These are phyloP conservation scores for Buxus sempervirens DNA, from an alignment of 164 flowering plant species.

Conservation along the genomic window DNA sequence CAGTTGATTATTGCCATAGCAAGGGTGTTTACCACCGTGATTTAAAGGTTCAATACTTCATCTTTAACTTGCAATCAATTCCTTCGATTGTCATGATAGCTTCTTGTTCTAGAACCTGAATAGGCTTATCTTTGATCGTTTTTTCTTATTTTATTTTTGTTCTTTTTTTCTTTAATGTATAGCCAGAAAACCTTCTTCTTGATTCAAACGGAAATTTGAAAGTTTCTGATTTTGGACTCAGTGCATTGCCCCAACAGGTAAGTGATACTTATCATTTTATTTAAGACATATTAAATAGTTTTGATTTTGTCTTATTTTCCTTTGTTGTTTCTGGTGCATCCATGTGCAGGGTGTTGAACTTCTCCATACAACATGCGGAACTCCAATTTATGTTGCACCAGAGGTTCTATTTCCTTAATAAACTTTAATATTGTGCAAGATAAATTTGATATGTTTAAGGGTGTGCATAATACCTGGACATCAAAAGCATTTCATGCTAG, in stretches of 20 bases:
- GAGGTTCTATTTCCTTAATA: constrained; percentile 39
- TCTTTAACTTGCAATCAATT: not conserved
- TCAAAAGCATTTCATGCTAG: not conserved
- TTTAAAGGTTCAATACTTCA: constrained; percentile 41
- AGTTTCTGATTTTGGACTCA: constrained; percentile 80
- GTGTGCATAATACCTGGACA: not conserved
- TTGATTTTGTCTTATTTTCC: not conserved
- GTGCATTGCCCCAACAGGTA: constrained; percentile 70
- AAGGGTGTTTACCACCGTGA: constrained; percentile 81
- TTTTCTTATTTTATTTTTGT: constrained; percentile 3
- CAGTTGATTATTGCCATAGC: constrained; percentile 65
- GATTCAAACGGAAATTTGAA: constrained; percentile 61
- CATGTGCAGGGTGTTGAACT: constrained; percentile 58
- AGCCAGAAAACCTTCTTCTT: constrained; percentile 84
- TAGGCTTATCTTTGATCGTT: not conserved
- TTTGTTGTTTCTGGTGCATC: not conserved
- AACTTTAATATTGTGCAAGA: constrained; percentile 1
- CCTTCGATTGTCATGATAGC: not conserved
- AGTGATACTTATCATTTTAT: constrained; percentile 8
- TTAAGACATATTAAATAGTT: not conserved
- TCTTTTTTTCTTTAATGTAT: not conserved
- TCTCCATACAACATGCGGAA: constrained; percentile 81
- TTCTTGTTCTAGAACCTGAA: not conserved
- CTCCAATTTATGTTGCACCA: constrained; percentile 82
- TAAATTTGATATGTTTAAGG: not conserved